Evolutionary conservation across 164 flowering plant genomes (phyloP).

Genomic region (Chimonanthus salicifolius): DNA sequence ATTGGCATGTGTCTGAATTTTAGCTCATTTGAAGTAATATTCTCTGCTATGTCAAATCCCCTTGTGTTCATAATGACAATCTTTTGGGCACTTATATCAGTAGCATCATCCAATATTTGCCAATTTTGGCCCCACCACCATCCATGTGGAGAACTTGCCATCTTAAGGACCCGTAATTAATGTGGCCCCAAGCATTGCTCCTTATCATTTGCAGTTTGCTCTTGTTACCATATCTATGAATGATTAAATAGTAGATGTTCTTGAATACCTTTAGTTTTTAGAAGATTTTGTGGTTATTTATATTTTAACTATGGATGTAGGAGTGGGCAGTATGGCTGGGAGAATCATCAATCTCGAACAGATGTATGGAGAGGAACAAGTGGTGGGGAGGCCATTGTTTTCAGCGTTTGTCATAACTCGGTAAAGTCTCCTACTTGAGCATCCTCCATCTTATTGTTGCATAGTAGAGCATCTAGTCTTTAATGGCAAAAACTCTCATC

Average conservation of each 20-base stretch:
- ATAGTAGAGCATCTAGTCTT: not conserved
- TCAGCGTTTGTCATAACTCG: conserved; percentile 72
- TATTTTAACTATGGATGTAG: conserved; percentile 24
- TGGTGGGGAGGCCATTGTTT: conserved; percentile 76
- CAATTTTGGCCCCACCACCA: too few species aligned
- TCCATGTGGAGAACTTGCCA: too few species aligned
- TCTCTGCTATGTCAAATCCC: too few species aligned
- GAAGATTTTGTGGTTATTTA: not conserved
- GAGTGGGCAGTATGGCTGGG: conserved; percentile 73
- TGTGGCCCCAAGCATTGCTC: not conserved
- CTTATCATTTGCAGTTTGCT: not conserved
- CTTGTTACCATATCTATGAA: not conserved
- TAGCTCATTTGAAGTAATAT: too few species aligned
- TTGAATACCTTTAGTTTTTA: too few species aligned
- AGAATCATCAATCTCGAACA: conserved; percentile 53
- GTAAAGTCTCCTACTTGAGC: conserved; percentile 24
- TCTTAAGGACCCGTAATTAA: too few species aligned
- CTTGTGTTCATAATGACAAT: too few species aligned
- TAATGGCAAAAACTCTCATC: not conserved
- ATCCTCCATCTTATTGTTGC: too few species aligned
- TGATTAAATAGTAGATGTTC: not conserved
- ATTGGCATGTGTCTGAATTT: too few species aligned
- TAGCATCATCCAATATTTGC: too few species aligned
- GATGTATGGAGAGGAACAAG: conserved; percentile 80
- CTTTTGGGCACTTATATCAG: too few species aligned